Conservation (phyloP, 2,329 filamentous ascomycete species). For the Zymoseptoria tritici region DNA sequence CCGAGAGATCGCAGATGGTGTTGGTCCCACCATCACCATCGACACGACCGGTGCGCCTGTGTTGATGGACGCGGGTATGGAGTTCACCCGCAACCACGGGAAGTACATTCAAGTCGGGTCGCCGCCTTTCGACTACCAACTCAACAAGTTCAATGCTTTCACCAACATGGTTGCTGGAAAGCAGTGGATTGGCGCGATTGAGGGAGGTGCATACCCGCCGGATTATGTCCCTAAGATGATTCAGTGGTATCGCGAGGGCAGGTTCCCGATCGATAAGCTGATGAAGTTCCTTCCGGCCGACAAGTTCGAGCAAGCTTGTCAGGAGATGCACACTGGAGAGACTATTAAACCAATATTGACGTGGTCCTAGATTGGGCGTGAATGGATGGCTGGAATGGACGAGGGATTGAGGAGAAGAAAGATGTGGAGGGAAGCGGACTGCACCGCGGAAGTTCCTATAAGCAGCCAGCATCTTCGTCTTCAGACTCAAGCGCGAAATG, state of each 20-base stretch:
- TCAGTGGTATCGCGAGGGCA: slow-evolving; percentile 41
- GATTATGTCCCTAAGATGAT: slow-evolving; percentile 44
- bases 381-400: not conserved
- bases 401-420: too few species aligned
- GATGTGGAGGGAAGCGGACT: too few species aligned
- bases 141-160: slow-evolving; percentile 37
- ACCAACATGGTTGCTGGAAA: slow-evolving; percentile 43
- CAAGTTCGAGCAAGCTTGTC: slow-evolving; percentile 16
- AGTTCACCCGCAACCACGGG: slow-evolving; percentile 39
- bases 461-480: too few species aligned
- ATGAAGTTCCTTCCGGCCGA: slow-evolving; percentile 39
- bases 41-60: slow-evolving; percentile 45
- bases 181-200: slow-evolving; percentile 42
- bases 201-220: slow-evolving; percentile 38
- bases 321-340: not conserved
- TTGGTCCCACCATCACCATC: slow-evolving; percentile 41
- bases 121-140: slow-evolving; percentile 36
- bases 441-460: too few species aligned
- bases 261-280: slow-evolving; percentile 42
- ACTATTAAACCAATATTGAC: slow-evolving; percentile 38
- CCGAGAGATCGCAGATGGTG: slow-evolving; percentile 28
- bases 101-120: slow-evolving; percentile 46
- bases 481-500: too few species aligned
- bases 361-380: slow-evolving; percentile 25
- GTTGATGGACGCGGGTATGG: slow-evolving; percentile 38